A percentile compares a stretch with the other conserved stretches of the same genome.
phyloP scores from a whole-genome alignment of 352 stramenopile species.

The Pythium aquatile region DNA sequence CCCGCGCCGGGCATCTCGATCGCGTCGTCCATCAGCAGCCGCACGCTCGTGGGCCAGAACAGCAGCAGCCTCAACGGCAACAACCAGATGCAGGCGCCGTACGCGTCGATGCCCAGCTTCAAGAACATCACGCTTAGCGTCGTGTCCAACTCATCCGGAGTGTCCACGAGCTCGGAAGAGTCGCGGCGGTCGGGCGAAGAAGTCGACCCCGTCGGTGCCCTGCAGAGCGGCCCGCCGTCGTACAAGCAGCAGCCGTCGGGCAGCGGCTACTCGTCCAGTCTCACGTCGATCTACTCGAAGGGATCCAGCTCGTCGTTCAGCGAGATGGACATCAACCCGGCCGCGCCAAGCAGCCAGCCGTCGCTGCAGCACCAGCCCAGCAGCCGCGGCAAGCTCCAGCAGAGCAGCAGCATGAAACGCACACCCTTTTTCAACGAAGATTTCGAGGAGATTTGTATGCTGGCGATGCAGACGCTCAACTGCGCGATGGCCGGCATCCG shows the following conservation, averaged over 20 bases:
- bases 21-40: constrained; percentile 1
- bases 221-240: constrained; percentile 7
- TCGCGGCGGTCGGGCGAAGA: constrained; percentile 29
- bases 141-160: constrained; percentile 30
- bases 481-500: constrained; percentile 87
- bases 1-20: constrained; percentile 3
- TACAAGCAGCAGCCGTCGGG: constrained; percentile 21
- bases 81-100: constrained; percentile 13
- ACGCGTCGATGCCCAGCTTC: constrained; percentile 23
- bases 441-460: constrained; percentile 86
- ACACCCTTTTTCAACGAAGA: constrained; percentile 89
- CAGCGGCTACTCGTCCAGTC: constrained; percentile 19
- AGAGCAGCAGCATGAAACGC: constrained; percentile 30
- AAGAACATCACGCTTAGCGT: constrained; percentile 33
- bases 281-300: constrained; percentile 29
- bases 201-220: constrained; percentile 11
- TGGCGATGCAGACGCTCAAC: constrained; percentile 84
- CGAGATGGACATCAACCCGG: constrained; percentile 24
- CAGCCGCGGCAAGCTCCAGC: neutral
- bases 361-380: constrained; percentile 20
- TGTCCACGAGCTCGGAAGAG: constrained; percentile 31
- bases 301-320: constrained; percentile 29
- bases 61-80: constrained; percentile 12
- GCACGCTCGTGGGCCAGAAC: constrained; percentile 1
- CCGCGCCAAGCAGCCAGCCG: neutral